phyloP scores from a whole-genome alignment of 805 yeast species.

The Blastobotrys chiropterorum region DNA sequence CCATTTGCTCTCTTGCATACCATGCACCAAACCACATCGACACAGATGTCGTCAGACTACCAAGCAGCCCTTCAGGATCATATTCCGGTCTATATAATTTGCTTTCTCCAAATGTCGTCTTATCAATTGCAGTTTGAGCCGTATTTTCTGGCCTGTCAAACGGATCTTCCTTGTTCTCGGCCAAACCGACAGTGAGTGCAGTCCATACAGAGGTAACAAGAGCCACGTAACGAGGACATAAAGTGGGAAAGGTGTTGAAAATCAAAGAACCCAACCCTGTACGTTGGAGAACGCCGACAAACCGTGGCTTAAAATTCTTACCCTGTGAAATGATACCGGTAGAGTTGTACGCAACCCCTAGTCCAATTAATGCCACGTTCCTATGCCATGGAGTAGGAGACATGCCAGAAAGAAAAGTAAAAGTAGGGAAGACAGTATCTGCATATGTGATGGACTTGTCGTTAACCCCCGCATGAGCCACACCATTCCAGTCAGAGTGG shows the following conservation, averaged over 20 bases:
- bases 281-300: conserved; percentile 28
- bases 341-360: conserved; percentile 27
- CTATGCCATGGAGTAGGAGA: conserved; percentile 14
- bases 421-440: conserved; percentile 29
- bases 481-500: conserved; percentile 10
- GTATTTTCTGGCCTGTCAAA: conserved; percentile 23
- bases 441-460: conserved; percentile 23
- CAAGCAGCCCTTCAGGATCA: conserved; percentile 37
- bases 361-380: conserved; percentile 22
- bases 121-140: conserved; percentile 32
- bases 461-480: conserved; percentile 22
- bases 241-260: conserved; percentile 9
- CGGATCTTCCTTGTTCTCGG: conserved; percentile 25
- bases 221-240: conserved; percentile 10
- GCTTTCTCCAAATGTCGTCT: conserved; percentile 18
- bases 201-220: conserved; percentile 26
- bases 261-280: conserved; percentile 24
- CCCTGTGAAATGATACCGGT: conserved; percentile 7
- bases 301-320: conserved; percentile 15
- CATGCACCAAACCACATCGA: conserved; percentile 34
- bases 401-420: conserved; percentile 28
- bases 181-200: conserved; percentile 21
- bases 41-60: conserved; percentile 31
- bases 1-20: conserved; percentile 22
- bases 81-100: conserved; percentile 23